Conservation (phyloP, 768 basidiomycete species). For the Tricholoma sp. region DNA sequence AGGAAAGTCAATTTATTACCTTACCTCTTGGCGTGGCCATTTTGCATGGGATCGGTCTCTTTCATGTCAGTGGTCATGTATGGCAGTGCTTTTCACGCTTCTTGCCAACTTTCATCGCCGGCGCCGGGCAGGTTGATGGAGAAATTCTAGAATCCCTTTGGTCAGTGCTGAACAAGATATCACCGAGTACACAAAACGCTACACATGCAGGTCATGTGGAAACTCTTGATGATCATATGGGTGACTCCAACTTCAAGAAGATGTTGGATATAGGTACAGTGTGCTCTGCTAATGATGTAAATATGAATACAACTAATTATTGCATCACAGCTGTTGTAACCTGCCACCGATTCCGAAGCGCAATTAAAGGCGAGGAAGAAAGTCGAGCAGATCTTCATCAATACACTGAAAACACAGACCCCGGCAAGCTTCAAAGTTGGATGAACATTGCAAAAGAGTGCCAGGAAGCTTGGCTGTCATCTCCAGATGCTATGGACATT, state of each 20-base stretch:
- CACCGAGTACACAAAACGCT: conserved; percentile 1
- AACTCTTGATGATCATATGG: conserved; percentile 18
- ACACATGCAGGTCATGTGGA: conserved; percentile 11
- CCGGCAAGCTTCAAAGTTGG: too few species aligned
- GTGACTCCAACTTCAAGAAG: conserved; percentile 22
- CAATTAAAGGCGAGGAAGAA: too few species aligned
- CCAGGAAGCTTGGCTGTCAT: too few species aligned
- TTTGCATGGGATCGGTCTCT: background rate
- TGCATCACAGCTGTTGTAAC: too few species aligned
- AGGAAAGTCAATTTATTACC: background rate
- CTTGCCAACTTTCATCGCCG: conserved; percentile 14
- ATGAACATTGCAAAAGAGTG: too few species aligned
- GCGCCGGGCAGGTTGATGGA: conserved; percentile 5
- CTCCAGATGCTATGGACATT: too few species aligned
- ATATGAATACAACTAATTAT: too few species aligned
- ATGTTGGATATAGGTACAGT: conserved; percentile 11
- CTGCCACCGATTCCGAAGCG: too few species aligned
- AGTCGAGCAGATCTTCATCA: too few species aligned
- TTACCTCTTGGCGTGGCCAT: background rate
- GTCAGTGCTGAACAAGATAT: conserved; percentile 10
- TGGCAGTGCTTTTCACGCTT: conserved; percentile 20
- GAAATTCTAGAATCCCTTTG: conserved; percentile 18
- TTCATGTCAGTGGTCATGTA: background rate
- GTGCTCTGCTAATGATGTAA: too few species aligned
- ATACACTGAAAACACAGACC: too few species aligned